A percentile compares a stretch with the other conserved stretches of the same genome.
These are phyloP conservation scores for Dryas octopetala DNA, from an alignment of 306 rosid genomes.

Conservation along the genomic window DNA sequence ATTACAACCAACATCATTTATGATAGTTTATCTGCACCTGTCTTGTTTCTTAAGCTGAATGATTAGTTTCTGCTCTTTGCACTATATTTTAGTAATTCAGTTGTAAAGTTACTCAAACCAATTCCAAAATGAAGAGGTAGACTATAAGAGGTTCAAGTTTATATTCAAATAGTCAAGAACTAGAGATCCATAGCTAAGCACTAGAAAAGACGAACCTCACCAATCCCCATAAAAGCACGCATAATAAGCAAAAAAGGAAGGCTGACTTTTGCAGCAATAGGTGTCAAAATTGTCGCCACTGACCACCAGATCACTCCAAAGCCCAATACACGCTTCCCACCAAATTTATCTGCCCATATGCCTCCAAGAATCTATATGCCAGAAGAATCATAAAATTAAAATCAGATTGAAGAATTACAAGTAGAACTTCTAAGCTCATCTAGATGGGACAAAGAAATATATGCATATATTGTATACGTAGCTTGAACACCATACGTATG, in stretches of 20 bases:
- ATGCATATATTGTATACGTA: neutral
- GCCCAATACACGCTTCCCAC: conserved; percentile 88
- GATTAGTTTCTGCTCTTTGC: neutral
- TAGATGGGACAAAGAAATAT: conserved; percentile 2
- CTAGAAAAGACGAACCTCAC: conserved; percentile 72
- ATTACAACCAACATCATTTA: neutral
- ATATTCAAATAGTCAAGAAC: neutral
- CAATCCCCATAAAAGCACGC: conserved; percentile 97
- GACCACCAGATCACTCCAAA: conserved; percentile 99
- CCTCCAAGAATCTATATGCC: conserved; percentile 77
- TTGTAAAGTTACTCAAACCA: neutral
- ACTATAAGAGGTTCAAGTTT: conserved; percentile 3
- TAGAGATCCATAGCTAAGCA: conserved; percentile 17
- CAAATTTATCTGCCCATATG: conserved; percentile 97
- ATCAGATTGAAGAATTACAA: conserved; percentile 30
- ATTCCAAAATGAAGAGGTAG: conserved; percentile 9
- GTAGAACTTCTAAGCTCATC: conserved; percentile 1
- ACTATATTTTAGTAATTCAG: neutral
- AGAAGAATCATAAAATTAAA: conserved; percentile 14
- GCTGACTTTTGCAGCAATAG: conserved; percentile 85
- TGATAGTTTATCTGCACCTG: neutral
- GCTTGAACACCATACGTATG: conserved; percentile 21
- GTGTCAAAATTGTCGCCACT: conserved; percentile 81
- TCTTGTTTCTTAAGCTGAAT: conserved; percentile 3
- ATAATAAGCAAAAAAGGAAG: conserved; percentile 77